These are phyloP conservation scores for Candida labiduridarum DNA, from an alignment of 1,139 yeast species.

Conservation along the genomic window DNA sequence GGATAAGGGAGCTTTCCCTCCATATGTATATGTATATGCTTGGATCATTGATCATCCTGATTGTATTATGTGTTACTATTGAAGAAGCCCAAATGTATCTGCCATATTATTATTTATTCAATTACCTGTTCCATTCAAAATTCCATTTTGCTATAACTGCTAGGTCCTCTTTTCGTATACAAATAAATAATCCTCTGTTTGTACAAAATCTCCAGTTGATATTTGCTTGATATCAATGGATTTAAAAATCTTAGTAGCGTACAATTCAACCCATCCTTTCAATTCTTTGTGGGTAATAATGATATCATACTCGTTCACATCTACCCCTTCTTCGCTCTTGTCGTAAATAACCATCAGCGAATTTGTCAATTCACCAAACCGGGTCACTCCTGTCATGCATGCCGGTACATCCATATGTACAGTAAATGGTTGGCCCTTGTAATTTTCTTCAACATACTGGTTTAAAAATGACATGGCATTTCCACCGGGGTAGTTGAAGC, in stretches of 20 bases:
- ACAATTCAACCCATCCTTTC: slow-evolving; percentile 32
- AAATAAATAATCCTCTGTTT: no score
- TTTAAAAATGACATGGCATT: slow-evolving; percentile 63
- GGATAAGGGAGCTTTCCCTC: no score
- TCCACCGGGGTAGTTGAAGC: slow-evolving; percentile 90
- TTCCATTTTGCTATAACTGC: no score
- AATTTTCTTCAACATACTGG: slow-evolving; percentile 31
- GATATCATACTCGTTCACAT: slow-evolving; percentile 53
- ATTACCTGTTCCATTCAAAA: no score
- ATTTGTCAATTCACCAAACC: slow-evolving; percentile 63
- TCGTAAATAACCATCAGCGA: slow-evolving; percentile 58
- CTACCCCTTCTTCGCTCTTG: slow-evolving; percentile 60
- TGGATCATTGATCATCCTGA: no score
- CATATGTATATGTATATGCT: no score
- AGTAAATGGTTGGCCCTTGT: slow-evolving; percentile 19
- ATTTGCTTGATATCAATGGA: no score
- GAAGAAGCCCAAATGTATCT: no score
- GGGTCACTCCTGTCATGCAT: slow-evolving; percentile 86
- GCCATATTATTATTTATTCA: no score
- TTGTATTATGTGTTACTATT: no score
- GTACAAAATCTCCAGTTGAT: no score
- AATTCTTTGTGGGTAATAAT: slow-evolving; percentile 51
- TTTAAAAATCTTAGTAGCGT: slow-evolving; percentile 23
- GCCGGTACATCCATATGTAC: slow-evolving; percentile 81
- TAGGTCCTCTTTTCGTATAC: no score